Conservation (phyloP, 1,139 yeast genomes). For the Scheffersomyces parashehatae region DNA sequence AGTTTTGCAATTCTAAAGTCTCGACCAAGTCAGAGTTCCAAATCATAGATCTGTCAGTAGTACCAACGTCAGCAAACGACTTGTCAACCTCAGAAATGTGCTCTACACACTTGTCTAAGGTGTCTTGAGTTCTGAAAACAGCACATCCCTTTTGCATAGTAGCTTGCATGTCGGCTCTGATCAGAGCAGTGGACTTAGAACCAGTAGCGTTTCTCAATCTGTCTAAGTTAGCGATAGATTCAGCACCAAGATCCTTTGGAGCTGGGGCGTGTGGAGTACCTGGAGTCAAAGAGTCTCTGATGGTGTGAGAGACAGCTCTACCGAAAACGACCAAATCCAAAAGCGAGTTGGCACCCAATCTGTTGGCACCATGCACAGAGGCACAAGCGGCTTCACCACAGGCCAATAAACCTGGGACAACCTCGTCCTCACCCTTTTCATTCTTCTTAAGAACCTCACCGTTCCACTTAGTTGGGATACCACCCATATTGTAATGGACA, state of each 20-base stretch:
- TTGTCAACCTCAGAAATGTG: slow-evolving; percentile 77
- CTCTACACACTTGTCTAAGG: slow-evolving; percentile 88
- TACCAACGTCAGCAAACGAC: slow-evolving; percentile 66
- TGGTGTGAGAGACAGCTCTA: slow-evolving; percentile 95
- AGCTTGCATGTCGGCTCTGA: slow-evolving; percentile 90
- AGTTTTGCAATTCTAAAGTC: slow-evolving; percentile 93
- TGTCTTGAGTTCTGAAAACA: slow-evolving; percentile 92
- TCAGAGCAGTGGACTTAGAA: slow-evolving; percentile 76
- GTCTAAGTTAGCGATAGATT: slow-evolving; percentile 90
- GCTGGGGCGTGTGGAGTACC: slow-evolving; percentile 78
- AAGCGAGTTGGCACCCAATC: slow-evolving; percentile 98
- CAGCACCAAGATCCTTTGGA: slow-evolving; percentile 84
- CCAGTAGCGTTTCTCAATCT: slow-evolving; percentile 84
- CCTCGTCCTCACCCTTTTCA: slow-evolving; percentile 85
- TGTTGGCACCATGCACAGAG: slow-evolving; percentile 98
- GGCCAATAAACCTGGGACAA: slow-evolving; percentile 92
- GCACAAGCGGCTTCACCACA: slow-evolving; percentile 99
- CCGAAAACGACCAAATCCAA: slow-evolving; percentile 97
- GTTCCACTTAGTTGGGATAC: slow-evolving; percentile 97
- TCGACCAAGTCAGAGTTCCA: slow-evolving; percentile 98
- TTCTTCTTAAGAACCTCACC: slow-evolving; percentile 90
- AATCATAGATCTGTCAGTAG: slow-evolving; percentile 95
- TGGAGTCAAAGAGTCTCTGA: slow-evolving; percentile 81
- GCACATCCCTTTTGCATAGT: slow-evolving; percentile 97
- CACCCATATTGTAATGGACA: slow-evolving; percentile 99